Conservation (phyloP, 495 filamentous ascomycete species). For the Tuber brumale region DNA sequence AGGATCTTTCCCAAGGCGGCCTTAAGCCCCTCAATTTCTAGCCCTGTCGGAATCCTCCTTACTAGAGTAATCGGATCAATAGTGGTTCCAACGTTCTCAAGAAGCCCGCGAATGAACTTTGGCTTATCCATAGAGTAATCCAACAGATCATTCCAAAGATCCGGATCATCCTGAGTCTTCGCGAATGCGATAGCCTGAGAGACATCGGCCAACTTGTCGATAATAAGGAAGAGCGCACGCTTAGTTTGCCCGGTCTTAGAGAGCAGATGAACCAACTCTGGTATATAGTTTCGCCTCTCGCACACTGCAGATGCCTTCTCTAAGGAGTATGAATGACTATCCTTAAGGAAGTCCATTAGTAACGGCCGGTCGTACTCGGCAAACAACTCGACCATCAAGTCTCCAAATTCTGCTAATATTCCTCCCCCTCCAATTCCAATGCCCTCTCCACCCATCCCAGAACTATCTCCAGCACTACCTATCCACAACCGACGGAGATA, state of each 20-base stretch:
- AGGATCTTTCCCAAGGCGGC: conserved; percentile 80
- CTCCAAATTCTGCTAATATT: conserved; percentile 72
- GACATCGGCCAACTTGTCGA: conserved; percentile 79
- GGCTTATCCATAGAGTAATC: conserved; percentile 96
- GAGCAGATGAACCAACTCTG: conserved; percentile 86
- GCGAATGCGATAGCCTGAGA: conserved; percentile 87
- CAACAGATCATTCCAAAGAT: conserved; percentile 90
- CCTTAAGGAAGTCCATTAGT: conserved; percentile 79
- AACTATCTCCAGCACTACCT: conserved; percentile 46
- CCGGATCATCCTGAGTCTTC: conserved; percentile 80
- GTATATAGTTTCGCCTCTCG: conserved; percentile 67
- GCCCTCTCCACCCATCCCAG: conserved; percentile 52
- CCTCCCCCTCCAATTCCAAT: conserved; percentile 42
- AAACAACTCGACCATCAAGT: conserved; percentile 77
- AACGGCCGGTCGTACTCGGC: conserved; percentile 71
- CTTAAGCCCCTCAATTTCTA: conserved; percentile 81
- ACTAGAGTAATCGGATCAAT: conserved; percentile 88
- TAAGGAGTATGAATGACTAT: conserved; percentile 74
- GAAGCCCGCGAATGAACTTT: conserved; percentile 79
- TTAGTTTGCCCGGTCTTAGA: conserved; percentile 92
- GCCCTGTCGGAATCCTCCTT: conserved; percentile 77
- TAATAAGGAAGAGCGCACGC: conserved; percentile 80
- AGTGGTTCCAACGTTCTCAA: conserved; percentile 87
- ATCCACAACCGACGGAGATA: conserved; percentile 84
- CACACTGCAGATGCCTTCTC: conserved; percentile 74